Evolutionary conservation across 73 alveolate species (phyloP).

Genomic region (Paramecium biaurelia): DNA sequence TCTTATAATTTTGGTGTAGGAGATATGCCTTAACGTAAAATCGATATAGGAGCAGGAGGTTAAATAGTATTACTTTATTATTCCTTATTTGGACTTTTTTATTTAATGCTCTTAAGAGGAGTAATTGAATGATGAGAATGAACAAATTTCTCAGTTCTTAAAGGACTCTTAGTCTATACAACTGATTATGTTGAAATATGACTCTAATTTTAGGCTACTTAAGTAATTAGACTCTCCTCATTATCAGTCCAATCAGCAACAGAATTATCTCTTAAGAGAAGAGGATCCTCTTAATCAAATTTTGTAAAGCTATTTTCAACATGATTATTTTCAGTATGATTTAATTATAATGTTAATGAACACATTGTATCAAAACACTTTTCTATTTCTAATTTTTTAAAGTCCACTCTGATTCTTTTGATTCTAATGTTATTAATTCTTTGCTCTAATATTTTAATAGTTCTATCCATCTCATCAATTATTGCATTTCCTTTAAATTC

Average conservation of each 20-base stretch:
- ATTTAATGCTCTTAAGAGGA: not conserved
- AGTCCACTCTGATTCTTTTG: not conserved
- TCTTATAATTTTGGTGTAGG: not conserved
- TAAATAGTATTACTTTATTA: not conserved
- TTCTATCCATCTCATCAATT: not conserved
- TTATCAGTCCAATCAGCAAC: conserved; percentile 25
- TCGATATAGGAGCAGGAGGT: not conserved
- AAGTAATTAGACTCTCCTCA: not conserved
- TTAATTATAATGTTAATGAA: not conserved
- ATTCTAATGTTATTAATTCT: not conserved
- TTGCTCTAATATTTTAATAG: not conserved
- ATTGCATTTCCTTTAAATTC: conserved; percentile 29
- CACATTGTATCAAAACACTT: not conserved
- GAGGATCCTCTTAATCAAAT: not conserved
- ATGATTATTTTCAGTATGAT: not conserved
- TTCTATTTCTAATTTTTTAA: not conserved
- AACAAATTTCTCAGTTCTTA: not conserved
- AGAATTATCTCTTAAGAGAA: not conserved
- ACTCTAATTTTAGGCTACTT: not conserved
- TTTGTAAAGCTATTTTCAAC: not conserved
- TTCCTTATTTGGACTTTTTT: not conserved
- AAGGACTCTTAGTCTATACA: not conserved
- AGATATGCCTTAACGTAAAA: not conserved
- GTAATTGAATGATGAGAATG: not conserved
- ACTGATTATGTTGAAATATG: not conserved